Evolutionary conservation across 306 rosid genomes (phyloP), one percentile per base, ranked within the genome.

Genomic region (Sophora flavescens): DNA sequence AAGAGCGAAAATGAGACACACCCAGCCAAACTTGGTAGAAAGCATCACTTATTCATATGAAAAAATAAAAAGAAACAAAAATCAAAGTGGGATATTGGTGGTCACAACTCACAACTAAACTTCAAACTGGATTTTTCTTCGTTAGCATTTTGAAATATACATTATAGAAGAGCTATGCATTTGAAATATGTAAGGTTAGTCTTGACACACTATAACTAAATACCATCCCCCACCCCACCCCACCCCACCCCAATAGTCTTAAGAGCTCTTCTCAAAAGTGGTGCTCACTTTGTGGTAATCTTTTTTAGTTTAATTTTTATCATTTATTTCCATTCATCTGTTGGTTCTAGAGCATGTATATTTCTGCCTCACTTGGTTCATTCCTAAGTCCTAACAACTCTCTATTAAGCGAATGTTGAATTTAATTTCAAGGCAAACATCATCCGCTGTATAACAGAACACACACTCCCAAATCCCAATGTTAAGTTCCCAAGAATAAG

Each of bases 1-100:
- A 75, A 30, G 64, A 53, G 68, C 54, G 58, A 16, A 58, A 54
- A 78, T 15, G 64, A 71, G 28, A 68, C 47, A 66, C 10, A 54
- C 62, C 22, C 64, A 47, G 32, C 30, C 30, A 59, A 80, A 28
- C 59, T 50, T 8, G 12, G 42, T 10, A 57, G 59, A 52, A 22
- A 72, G 45, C 45, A 68, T 41, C 18, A 54, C 50, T 54, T 33
- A 66, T 60, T 66, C 26, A 47, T 14, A 39, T 61, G 8, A 14
- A 17, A 42, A 17, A 17, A 13, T 58, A 18, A 6, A n/a, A 22
- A 22, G 22, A 22, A 22, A 22, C 22, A 22, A 22, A 2, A 59
- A 26, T 38, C 48, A 41, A 57, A 51, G n/a, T 8, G 13, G 69
- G 28, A 13, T 8, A 16, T 15, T 7, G 44, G 53, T 16, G 39